These are phyloP conservation scores for Phytophthora ramorum DNA, from an alignment of 352 stramenopile species.

Conservation along the genomic window DNA sequence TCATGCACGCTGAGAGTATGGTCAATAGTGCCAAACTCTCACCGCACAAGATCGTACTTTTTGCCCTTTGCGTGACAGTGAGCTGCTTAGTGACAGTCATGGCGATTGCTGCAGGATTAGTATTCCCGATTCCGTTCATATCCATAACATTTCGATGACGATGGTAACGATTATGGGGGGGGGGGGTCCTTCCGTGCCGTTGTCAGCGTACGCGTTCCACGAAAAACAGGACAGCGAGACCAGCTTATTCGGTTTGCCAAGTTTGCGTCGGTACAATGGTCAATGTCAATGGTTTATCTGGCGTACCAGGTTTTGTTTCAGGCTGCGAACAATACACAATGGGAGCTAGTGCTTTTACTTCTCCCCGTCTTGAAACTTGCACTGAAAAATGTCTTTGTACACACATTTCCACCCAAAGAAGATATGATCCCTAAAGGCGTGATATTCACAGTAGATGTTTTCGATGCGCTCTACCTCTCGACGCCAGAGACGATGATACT, in stretches of 20 bases:
- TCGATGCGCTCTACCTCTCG: constrained; percentile 1
- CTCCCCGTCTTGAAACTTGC: constrained; percentile 11
- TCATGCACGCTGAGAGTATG: neutral
- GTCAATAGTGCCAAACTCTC: neutral
- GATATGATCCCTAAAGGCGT: constrained; percentile 12
- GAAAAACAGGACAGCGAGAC: neutral
- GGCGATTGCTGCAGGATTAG: neutral
- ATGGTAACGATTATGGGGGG: neutral
- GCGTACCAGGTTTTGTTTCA: constrained; percentile 23
- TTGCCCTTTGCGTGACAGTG: neutral
- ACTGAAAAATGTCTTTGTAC: constrained; percentile 11
- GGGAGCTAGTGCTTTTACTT: constrained; percentile 7
- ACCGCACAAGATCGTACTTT: neutral
- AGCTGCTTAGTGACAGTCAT: neutral
- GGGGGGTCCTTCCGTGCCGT: neutral
- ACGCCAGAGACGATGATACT: too few species aligned
- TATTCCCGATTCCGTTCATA: constrained; percentile 8
- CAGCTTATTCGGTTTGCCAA: constrained; percentile 1
- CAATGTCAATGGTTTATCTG: constrained; percentile 15
- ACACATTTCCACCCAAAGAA: neutral
- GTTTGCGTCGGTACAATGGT: constrained; percentile 15
- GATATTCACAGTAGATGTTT: constrained; percentile 8
- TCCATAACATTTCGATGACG: neutral
- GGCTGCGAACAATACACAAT: neutral
- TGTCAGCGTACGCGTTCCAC: neutral